A percentile compares a stretch with the other conserved stretches of the same genome.
These are phyloP conservation scores for Cladosporium sp. DNA, from an alignment of 2,329 filamentous ascomycete species.

Conservation along the genomic window DNA sequence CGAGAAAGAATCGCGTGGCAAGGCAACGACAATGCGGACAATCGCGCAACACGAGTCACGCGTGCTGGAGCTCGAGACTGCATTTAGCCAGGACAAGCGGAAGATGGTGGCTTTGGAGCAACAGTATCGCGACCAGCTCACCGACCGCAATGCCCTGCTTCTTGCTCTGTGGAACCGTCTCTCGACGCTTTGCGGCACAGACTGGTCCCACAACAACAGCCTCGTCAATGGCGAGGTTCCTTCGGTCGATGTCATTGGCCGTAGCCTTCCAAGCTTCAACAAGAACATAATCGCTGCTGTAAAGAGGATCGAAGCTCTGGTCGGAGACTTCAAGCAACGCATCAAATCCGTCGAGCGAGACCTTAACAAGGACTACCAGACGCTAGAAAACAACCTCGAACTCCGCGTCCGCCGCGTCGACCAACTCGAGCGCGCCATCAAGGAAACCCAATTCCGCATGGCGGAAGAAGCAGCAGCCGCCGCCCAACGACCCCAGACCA, in stretches of 20 bases:
- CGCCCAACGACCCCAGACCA: constrained; percentile 22
- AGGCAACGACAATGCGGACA: constrained; percentile 80
- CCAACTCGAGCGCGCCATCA: constrained; percentile 73
- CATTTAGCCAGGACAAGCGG: constrained; percentile 71
- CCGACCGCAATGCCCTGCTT: constrained; percentile 83
- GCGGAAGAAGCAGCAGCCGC: constrained; percentile 40
- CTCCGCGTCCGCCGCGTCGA: constrained; percentile 80
- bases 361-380: constrained; percentile 85
- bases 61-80: constrained; percentile 80
- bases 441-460: constrained; percentile 55
- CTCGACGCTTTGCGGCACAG: constrained; percentile 77
- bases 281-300: constrained; percentile 84
- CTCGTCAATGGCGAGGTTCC: constrained; percentile 85
- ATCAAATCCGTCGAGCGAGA: constrained; percentile 85
- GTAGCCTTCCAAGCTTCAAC: constrained; percentile 80
- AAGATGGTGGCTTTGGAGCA: constrained; percentile 72
- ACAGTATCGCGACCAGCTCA: constrained; percentile 78
- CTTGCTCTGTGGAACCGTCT: constrained; percentile 87
- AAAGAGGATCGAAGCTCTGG: constrained; percentile 77
- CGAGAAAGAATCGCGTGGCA: constrained; percentile 81
- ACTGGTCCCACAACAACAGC: constrained; percentile 87
- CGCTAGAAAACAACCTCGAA: constrained; percentile 75
- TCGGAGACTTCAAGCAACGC: constrained; percentile 71
- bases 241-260: constrained; percentile 78
- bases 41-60: constrained; percentile 80